Conservation (phyloP, 2,329 filamentous ascomycete species). For the Aplosporella prunicola region DNA sequence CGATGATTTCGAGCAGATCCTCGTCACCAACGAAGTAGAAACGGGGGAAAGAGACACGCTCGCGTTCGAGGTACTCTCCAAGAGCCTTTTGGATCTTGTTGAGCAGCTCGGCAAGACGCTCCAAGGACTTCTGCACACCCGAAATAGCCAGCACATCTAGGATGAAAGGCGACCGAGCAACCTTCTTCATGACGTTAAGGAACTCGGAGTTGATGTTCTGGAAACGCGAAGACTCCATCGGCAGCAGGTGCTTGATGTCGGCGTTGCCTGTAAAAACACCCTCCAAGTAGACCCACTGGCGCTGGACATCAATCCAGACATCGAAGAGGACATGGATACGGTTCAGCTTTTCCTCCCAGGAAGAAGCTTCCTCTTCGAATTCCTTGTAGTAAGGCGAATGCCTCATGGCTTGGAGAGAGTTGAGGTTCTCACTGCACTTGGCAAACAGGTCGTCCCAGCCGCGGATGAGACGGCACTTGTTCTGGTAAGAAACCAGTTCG, state of each 20-base stretch:
- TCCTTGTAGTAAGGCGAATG: conserved; percentile 99
- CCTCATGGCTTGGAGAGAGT: conserved; percentile 96
- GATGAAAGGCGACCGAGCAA: conserved; percentile 91
- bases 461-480: conserved; percentile 92
- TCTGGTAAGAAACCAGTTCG: conserved; percentile 94
- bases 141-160: conserved; percentile 93
- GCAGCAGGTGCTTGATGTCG: conserved; percentile 95
- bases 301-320: conserved; percentile 99
- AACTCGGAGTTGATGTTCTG: conserved; percentile 99
- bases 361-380: conserved; percentile 92
- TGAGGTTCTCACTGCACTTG: conserved; percentile 96
- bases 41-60: conserved; percentile 91
- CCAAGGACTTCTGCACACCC: conserved; percentile 89
- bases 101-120: conserved; percentile 88
- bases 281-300: conserved; percentile 98
- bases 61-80: conserved; percentile 95
- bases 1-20: conserved; percentile 96
- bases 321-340: conserved; percentile 96
- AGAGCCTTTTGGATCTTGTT: conserved; percentile 99
- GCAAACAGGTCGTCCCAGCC: conserved; percentile 98
- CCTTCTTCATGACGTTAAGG: conserved; percentile 98
- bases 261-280: conserved; percentile 98
- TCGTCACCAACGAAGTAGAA: conserved; percentile 99
- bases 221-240: conserved; percentile 92
- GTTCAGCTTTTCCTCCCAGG: conserved; percentile 97